Conservation (phyloP, 257 asterid genomes). For the Penstemon barbatus region DNA sequence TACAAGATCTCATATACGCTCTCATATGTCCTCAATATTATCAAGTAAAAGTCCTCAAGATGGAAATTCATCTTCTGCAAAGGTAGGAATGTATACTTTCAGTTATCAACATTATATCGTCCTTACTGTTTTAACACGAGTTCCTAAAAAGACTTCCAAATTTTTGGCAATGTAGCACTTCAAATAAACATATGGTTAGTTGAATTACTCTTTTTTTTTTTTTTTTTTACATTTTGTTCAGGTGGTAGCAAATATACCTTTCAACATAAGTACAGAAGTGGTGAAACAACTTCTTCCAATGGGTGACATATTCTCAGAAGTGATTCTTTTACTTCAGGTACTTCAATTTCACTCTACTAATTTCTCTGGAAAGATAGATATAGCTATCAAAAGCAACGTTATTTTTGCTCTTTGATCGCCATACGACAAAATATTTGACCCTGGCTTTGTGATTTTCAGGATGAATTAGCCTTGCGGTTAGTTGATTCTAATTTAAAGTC, state of each 20-base stretch:
- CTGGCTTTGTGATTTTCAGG: slow-evolving; percentile 43
- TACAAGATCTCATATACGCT: slow-evolving; percentile 65
- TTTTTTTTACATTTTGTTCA: slow-evolving; percentile 28
- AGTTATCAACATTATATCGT: too few relatives aligned
- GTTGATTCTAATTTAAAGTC: slow-evolving; percentile 67
- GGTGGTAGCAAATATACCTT: slow-evolving; percentile 96
- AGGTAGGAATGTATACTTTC: slow-evolving; percentile 43
- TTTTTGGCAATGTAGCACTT: not conserved
- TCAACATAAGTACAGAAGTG: slow-evolving; percentile 88
- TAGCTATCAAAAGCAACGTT: not conserved
- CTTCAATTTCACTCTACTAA: slow-evolving; percentile 2
- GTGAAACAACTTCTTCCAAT: slow-evolving; percentile 94
- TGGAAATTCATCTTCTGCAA: slow-evolving; percentile 46
- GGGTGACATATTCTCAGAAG: slow-evolving; percentile 94
- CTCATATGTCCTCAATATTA: slow-evolving; percentile 67
- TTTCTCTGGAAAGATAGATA: not conserved
- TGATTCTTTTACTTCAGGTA: slow-evolving; percentile 89
- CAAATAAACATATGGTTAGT: not conserved
- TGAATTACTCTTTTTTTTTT: not conserved
- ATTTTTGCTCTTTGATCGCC: slow-evolving; percentile 1
- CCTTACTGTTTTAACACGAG: not conserved
- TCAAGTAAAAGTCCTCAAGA: slow-evolving; percentile 34
- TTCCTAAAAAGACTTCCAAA: not conserved
- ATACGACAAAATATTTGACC: slow-evolving; percentile 13
- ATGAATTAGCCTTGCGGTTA: slow-evolving; percentile 90